Evolutionary conservation across 768 basidiomycete genomes (phyloP).

Genomic region (Naganishia kalamii): DNA sequence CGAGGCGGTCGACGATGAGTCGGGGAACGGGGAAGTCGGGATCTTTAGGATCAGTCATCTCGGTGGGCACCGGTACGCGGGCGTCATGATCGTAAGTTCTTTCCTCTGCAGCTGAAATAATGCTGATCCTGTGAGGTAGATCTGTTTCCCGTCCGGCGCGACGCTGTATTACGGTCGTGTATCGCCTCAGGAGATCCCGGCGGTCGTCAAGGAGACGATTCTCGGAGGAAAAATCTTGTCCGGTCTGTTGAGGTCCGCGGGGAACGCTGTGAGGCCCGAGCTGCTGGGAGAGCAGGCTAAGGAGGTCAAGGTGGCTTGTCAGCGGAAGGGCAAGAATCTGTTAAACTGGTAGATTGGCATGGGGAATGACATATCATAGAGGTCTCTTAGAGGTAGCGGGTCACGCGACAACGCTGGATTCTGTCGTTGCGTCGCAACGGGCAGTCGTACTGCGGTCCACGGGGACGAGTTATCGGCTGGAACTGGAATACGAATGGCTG

Average conservation of each 20-base stretch:
- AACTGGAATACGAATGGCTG: no score
- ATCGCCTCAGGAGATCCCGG: constrained; percentile 69
- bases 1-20: constrained; percentile 53
- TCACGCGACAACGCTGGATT: no score
- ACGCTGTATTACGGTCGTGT: constrained; percentile 93
- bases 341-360: constrained; percentile 26
- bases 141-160: constrained; percentile 77
- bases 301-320: constrained; percentile 1
- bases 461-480: no score
- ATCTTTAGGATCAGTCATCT: constrained; percentile 83
- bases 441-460: no score
- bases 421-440: no score
- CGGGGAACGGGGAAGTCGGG: constrained; percentile 58
- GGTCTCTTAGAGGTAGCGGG: no score
- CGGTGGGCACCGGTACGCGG: constrained; percentile 88
- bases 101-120: not conserved
- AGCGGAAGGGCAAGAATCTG: constrained; percentile 22
- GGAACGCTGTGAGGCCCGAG: constrained; percentile 55
- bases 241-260: constrained; percentile 74
- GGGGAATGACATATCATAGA: no score
- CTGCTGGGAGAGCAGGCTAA: not conserved
- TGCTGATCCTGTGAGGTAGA: constrained; percentile 50
- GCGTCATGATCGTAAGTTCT: constrained; percentile 74
- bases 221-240: constrained; percentile 76
- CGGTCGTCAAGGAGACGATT: constrained; percentile 65